Evolutionary conservation across 805 yeast genomes (phyloP), one percentile per base, ranked within the genome.

Genomic region (Lipomyces chichibuensis): DNA sequence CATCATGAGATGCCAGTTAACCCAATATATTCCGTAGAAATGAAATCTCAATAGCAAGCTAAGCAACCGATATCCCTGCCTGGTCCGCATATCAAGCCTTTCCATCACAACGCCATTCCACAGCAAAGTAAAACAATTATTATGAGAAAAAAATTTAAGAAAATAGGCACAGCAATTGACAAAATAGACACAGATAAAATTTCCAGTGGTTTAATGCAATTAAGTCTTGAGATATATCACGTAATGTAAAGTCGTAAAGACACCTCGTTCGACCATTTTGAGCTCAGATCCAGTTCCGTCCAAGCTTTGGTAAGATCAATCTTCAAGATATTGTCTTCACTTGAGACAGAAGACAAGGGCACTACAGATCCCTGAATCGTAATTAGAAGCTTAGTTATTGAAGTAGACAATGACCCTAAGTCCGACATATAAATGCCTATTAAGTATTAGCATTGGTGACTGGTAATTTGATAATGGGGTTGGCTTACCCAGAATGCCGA

Each of bases 311-410:
- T 62, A 8, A 69, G 35, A 49, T 69, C 71, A n/a, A 69, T 63
- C 49, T 55, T 49, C 35, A 69, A 32, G 20, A 69, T 23, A 55
- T 69, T 66, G 35, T 64, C 67, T 2, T 51, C 60, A 11, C 67
- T 52, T 20, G 65, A 53, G 4, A 69, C 17, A 1, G 70, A 49
- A 32, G 69, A 60, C 9, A 66, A 8, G 13, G 71, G 71, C 59
- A 69, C 29, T 4, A 69, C 71, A 3, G 39, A 17, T 11, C 71
- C 71, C 59, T 69, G 71, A 27, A 69, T 67, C 9, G 71, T 69
- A 25, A 69, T 60, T 13, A 69, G 55, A 54, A 69, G 32, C 35
- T 58, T 58, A 46, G 60, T 52, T 13, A 63, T 56, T 7, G 63
- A 49, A 2, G 27, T 54, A 29, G 59, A 29, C 27, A 29, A 25